These are phyloP conservation scores for Coelastrella sp. DNA, from an alignment of 139 green algal genomes.

Conservation along the genomic window DNA sequence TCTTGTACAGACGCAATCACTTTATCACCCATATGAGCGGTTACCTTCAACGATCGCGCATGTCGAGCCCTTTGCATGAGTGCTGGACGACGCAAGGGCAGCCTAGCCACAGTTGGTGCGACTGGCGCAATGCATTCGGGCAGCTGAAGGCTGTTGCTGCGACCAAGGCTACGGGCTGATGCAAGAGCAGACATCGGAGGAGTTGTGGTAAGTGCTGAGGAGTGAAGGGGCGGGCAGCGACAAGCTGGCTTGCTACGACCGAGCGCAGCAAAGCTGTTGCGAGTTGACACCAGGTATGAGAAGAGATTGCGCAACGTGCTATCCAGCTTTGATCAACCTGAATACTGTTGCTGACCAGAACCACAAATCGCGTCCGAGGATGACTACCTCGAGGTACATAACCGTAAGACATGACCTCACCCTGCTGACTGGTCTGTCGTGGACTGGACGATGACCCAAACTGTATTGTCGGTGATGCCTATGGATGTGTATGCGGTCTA, in stretches of 20 bases:
- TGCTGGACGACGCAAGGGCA: not conserved
- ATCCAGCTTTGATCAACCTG: no score
- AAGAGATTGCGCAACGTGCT: no score
- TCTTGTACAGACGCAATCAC: not conserved
- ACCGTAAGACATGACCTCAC: not conserved
- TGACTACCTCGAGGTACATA: not conserved
- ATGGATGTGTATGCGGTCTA: no score
- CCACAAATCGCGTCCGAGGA: not conserved
- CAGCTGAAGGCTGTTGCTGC: conserved; percentile 18
- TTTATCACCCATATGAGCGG: not conserved
- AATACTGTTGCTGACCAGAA: not conserved
- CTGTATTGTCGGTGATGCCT: not conserved
- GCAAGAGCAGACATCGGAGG: conserved; percentile 1
- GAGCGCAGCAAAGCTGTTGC: not conserved
- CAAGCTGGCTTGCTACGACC: not conserved
- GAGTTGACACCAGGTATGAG: not conserved
- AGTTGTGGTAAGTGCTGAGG: not conserved
- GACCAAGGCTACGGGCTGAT: conserved; percentile 1
- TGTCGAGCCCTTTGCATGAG: not conserved
- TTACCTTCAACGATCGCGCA: not conserved
- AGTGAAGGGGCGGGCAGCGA: not conserved
- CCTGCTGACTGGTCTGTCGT: not conserved
- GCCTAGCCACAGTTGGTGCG: not conserved
- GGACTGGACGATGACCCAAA: not conserved
- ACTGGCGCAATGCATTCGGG: not conserved